Base-by-base conservation (phyloP, 1,139 yeast species). In the Protomyces arabidopsidicola region DNA sequence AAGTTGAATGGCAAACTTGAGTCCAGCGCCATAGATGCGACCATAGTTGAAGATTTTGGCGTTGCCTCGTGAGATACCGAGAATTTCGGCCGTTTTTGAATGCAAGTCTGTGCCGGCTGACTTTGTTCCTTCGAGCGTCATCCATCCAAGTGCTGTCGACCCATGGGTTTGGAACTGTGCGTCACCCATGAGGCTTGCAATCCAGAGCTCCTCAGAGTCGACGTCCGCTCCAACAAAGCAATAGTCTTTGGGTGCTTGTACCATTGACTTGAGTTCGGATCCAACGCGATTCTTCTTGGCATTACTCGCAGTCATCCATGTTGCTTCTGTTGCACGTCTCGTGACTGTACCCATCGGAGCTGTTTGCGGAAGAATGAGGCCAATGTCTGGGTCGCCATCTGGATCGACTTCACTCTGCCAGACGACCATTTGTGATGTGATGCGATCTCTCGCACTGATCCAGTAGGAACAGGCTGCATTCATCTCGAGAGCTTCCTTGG, bases 171-270 rank as follows among this genome's bases (percentile, higher is more conserved):
- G 84, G 74, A 93, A 89, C 64, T 86, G 83, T 0, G 98, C 86
- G 74, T 95, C 99, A 1, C 98, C 98, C 57, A 93, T 85, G 48
- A 95, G 78, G 34, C 97, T 88, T 0, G 98, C 98, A 69, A 95
- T 93, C 99, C 99, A 95, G 58, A 95, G 79, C 72, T 95, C 99
- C 73, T 95, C 98, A 51, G 97, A 89, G 75, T 95, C 99, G 3
- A 95, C 99, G 78, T 95, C 96, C 0, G 99, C 99, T 5, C 98
- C 99, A 10, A 95, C 96, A 76, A 95, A 88, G 55, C 84, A 83
- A 73, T 90, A 93, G 0, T 98, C 98, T 2, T 82, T 77, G 0
- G 99, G 99, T 0, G 98, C 97, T 66, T 81, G 79, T 5, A 95
- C 78, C 78, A 90, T 84, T 0, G 97, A 84, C 74, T 95, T 95